Evolutionary conservation across 1,139 yeast species (phyloP), one percentile per base, ranked within the genome.

Genomic region (Hansenula anomala): DNA sequence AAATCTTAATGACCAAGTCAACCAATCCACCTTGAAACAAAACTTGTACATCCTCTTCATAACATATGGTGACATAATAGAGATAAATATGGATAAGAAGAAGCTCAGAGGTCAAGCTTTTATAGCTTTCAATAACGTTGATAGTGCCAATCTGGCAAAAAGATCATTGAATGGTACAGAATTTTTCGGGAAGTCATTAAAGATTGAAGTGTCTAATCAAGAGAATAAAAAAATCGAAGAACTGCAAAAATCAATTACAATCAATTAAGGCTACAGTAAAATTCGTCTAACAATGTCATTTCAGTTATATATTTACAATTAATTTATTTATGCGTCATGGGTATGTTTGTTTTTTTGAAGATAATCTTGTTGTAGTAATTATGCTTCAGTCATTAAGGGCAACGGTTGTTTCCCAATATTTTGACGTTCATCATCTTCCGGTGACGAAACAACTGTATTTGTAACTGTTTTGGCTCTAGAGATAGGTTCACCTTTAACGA

Each of bases 71-170:
- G 87, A 79, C 47, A 70, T 87, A 3, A 55, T 84, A 4, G 77
- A 76, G 28, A 68, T 87, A 19, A 66, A 71, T 24, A 66, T 73
- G 10, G 65, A 70, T 16, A 63, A 67, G 13, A 67, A 67, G 48
- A 68, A n/a, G n/a, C n/a, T 78, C 66, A 67, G 90, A 30, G 95
- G 95, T 0, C 94, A 84, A 58, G 95, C 94, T 0, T 88, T 84
- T 64, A 60, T 87, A 1, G 71, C 77, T 6, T 75, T 80, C 42
- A 69, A 72, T 20, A 69, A 70, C 32, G 47, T 66, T 1, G 64
- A 65, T 6, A 69, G 71, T 34, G 86, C 95, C 0, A 60, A 68
- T 2, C 42, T 60, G 27, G 92, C 94, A 0, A 41, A 75, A 46
- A 59, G 69, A 30, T 59, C 68, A 9, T 55, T 80, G 8, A 75